Percentiles rank a stretch among this genome's conserved stretches.
These are phyloP conservation scores for Cercospora sojina DNA, from an alignment of 2,329 filamentous ascomycete species.

Conservation along the genomic window DNA sequence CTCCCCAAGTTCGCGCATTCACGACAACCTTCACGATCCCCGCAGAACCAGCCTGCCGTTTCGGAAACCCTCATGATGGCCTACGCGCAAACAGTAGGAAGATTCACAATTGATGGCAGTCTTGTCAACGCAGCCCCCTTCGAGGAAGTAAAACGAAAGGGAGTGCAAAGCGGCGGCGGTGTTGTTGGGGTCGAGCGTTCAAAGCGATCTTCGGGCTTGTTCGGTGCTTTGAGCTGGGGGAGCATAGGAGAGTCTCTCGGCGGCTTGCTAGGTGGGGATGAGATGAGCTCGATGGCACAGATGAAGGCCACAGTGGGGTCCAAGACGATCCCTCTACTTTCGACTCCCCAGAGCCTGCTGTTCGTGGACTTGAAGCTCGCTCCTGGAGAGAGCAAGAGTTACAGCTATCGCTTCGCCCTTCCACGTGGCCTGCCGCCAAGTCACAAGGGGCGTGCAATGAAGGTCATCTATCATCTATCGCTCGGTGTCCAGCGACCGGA, in stretches of 20 bases:
- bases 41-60: constrained; percentile 44
- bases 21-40: constrained; percentile 46
- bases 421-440: constrained; percentile 87
- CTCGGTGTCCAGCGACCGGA: constrained; percentile 88
- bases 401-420: constrained; percentile 80
- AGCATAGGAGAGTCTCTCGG: constrained; percentile 84
- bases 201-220: constrained; percentile 74
- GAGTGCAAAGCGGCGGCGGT: constrained; percentile 78
- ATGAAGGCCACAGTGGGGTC: constrained; percentile 87
- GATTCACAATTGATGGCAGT: constrained; percentile 87
- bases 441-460: constrained; percentile 88
- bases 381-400: constrained; percentile 85
- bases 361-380: constrained; percentile 89
- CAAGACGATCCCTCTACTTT: constrained; percentile 85
- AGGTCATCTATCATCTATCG: constrained; percentile 85
- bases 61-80: constrained; percentile 95
- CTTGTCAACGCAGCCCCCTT: constrained; percentile 86
- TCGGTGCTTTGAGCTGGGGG: constrained; percentile 84
- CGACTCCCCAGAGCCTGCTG: constrained; percentile 89
- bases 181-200: constrained; percentile 76
- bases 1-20: constrained; percentile 48
- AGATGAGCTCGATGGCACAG: constrained; percentile 90
- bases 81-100: constrained; percentile 89
- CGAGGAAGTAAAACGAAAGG: constrained; percentile 93
- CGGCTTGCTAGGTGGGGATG: constrained; percentile 79